Evolutionary conservation across 2,329 filamentous ascomycete genomes (phyloP).

Genomic region (Venturia effusa): DNA sequence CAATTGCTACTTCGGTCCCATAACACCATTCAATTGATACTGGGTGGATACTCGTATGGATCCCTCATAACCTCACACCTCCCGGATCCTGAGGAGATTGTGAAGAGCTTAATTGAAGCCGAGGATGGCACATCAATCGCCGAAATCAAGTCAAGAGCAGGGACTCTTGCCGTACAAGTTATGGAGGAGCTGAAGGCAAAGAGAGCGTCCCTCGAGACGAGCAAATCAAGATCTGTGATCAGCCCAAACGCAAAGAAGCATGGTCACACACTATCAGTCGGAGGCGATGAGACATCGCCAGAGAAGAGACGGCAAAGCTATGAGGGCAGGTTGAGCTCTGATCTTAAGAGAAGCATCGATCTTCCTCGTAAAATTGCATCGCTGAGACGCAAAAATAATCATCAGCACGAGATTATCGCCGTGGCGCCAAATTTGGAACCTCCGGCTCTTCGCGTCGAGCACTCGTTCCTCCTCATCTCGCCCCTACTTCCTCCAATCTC

Average conservation of each 20-base stretch:
- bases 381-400: slow-evolving; percentile 2
- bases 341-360: slow-evolving; percentile 12
- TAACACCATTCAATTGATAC: slow-evolving; percentile 34
- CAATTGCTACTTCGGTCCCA: neutral
- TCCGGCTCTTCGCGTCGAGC: slow-evolving; percentile 6
- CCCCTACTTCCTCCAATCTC: slow-evolving; percentile 35
- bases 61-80: slow-evolving; percentile 68
- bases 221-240: neutral
- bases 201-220: neutral
- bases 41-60: slow-evolving; percentile 86
- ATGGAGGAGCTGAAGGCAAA: neutral
- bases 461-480: slow-evolving; percentile 35
- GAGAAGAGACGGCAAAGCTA: slow-evolving; percentile 9
- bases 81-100: slow-evolving; percentile 46
- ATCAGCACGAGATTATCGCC: neutral
- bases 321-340: slow-evolving; percentile 5
- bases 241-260: neutral
- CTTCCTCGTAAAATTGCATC: slow-evolving; percentile 5
- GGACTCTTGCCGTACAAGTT: slow-evolving; percentile 44
- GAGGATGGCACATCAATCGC: slow-evolving; percentile 46
- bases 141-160: slow-evolving; percentile 61
- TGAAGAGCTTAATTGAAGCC: slow-evolving; percentile 47
- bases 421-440: neutral
- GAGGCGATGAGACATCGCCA: slow-evolving; percentile 12
- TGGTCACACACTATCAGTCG: slow-evolving; percentile 7